Conservation (phyloP, 2,329 filamentous ascomycete genomes). For the Nothomitra cinnamomea region DNA sequence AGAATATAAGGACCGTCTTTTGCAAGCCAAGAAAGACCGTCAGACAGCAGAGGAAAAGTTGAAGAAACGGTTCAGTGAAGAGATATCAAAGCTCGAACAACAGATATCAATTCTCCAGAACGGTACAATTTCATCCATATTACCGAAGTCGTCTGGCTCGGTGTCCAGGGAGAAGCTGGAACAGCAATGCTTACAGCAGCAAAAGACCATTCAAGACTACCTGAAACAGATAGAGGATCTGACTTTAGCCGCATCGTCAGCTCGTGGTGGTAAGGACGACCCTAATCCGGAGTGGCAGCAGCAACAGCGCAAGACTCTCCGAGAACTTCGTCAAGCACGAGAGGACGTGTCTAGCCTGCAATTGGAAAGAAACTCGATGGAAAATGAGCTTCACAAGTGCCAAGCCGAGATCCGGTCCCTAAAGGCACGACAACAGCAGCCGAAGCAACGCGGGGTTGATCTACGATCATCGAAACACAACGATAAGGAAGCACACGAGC, state of each 20-base stretch:
- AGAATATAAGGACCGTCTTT: constrained; percentile 3
- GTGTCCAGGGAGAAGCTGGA: not conserved
- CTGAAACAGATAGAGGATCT: not conserved
- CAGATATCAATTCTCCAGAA: constrained; percentile 5
- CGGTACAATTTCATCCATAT: not conserved
- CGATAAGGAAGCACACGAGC: not conserved
- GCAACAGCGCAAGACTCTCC: constrained; percentile 28
- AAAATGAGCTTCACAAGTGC: constrained; percentile 34
- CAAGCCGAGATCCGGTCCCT: constrained; percentile 34
- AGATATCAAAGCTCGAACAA: constrained; percentile 14
- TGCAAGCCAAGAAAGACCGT: not conserved
- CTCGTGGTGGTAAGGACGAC: constrained; percentile 9
- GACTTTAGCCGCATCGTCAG: constrained; percentile 4
- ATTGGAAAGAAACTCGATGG: constrained; percentile 36
- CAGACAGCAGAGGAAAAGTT: constrained; percentile 8
- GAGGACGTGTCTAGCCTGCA: constrained; percentile 32
- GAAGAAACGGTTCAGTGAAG: constrained; percentile 6
- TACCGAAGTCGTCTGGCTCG: not conserved
- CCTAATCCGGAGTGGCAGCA: constrained; percentile 23
- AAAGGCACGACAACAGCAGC: not conserved
- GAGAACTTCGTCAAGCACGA: constrained; percentile 31
- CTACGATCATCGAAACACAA: not conserved
- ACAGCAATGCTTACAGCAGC: not conserved
- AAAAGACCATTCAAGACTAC: not conserved
- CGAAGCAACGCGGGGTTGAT: not conserved